Base-by-base conservation (phyloP, 345 rosid genomes). In the Brassica napus region DNA sequence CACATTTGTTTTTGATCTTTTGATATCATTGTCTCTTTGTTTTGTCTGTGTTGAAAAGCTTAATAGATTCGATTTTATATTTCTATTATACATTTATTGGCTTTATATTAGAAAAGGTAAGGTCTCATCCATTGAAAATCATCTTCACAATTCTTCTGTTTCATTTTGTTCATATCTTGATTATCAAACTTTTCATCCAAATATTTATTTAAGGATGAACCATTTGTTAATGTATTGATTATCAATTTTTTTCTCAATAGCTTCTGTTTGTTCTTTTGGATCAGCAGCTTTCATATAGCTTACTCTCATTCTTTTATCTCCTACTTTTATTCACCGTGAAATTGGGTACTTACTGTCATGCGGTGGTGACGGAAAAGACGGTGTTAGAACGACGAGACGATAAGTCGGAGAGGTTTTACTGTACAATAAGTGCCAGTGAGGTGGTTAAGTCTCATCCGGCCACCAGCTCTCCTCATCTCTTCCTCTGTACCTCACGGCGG, bases 401-500 rank as follows among this genome's bases (percentile, higher is more conserved):
- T 32, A 80, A 69, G 42, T 21, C 72, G 16, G 72, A 75, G 6
- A 80, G 76, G 30, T 69, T 63, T 30, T 80, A 69, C 76, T 28
- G 57, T 55, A 70, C 61, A 42, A 72, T 80, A 5, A 80, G 0
- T 28, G 83, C 83, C 0, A 75, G 72, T 21, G 67, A 80, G 10
- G 72, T 80, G 63, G 31, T 57, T 1, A 75, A 75, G 54, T 75
- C 79, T 12, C 42, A 80, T 64, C 83, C 83, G 79, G 68, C 47
- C 67, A 74, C 83, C 83, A 80, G 83, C 83, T 54, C 83, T 80
- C 62, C 79, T 80, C 23, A 11, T 80, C 8, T 80, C 83, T 11
- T 75, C 83, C 39, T 24, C 67, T 75, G 79, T 80, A 39, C 69
- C 83, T 65, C 31, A 75, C 76, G 83, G 83, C 18, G 79, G 83